Base-by-base conservation (phyloP, 2,329 filamentous ascomycete species). In the Fusarium gaditjirri region DNA sequence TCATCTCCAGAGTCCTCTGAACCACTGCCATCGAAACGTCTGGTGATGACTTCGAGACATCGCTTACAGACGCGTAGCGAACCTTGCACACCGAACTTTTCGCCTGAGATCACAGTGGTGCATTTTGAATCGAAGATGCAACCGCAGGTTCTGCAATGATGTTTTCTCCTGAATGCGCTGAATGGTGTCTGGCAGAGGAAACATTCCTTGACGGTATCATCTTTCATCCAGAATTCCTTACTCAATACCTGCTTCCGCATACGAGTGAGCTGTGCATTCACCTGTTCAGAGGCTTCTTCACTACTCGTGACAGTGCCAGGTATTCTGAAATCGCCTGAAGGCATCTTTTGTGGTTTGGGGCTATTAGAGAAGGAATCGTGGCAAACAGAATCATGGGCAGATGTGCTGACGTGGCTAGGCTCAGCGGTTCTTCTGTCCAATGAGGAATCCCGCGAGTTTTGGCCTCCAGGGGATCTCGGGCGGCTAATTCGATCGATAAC, bases 171-270 rank as follows among this genome's bases (percentile, higher is more conserved):
- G 79, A 98, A 98, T 3, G 95, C 96, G 1, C 94, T 94, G 78
- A 99, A 99, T 4, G 93, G 89, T 65, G 94, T 92, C 47, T 94
- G 94, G 77, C 96, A 99, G 47, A 94, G 89, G 79, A 98, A 99
- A 78, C 96, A 99, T 76, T 98, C 95, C 79, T 97, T 98, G 66
- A 95, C 97, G 70, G 97, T 98, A 78, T 98, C 96, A 79, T 99
- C 96, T 66, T 94, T 93, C 96, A 99, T 99, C 96, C 95, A 98
- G 76, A 97, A 98, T 75, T 98, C 95, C 78, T 95, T 96, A 80
- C 93, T 97, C 49, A 98, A 84, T 12, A 99, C 91, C 78, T 95
- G 94, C 76, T 94, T 93, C 70, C 92, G 90, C 86, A 97, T 92
- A 74, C 93, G 91, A 54, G 90, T 89, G 11, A 92, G 83, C 60